Evolutionary conservation across 139 green algal species (phyloP), one percentile per base, ranked within the genome.

Genomic region (Chlorella sp.): DNA sequence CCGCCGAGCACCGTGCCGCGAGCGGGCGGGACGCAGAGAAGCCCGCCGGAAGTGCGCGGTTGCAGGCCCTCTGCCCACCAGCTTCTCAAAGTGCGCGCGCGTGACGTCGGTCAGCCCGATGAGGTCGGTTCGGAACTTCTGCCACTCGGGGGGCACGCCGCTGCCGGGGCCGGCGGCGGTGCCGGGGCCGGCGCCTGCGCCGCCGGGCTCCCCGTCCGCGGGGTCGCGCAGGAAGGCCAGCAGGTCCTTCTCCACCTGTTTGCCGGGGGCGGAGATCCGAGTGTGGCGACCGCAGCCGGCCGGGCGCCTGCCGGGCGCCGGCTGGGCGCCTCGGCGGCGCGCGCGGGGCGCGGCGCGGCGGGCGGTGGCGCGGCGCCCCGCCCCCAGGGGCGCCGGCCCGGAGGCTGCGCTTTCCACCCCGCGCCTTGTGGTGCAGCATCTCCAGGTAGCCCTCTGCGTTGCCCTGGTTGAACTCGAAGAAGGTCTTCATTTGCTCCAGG

Each of bases 391-490:
- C n/a, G n/a, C n/a, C n/a, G n/a, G n/a, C n/a, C n/a, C n/a, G n/a
- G n/a, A n/a, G n/a, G n/a, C n/a, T n/a, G n/a, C n/a, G n/a, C n/a
- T n/a, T n/a, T n/a, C n/a, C n/a, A n/a, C 0, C 19, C 59, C 11
- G 19, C 67, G 63, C 56, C 51, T 85, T 85, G 68, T 92, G 84
- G 85, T 97, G 91, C 77, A 97, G 87, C 73, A 86, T 80, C 71
- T 97, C 93, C 38, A 97, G 75, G 64, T 83, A 86, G 60, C 76
- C 73, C 84, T 97, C 93, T 14, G 93, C 93, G 71, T 97, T 89
- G 21, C 90, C 91, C 90, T 96, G 91, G 71, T 93, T 88, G 82
- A 97, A 98, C 87, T 98, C 94, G 63, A 98, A 98, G 77, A 98
- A 98, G 41, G 79, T 71, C 59, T 90, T 81, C 50, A 87, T 80